Base-by-base conservation (phyloP, 83 land plant genomes). In the Thuja plicata region DNA sequence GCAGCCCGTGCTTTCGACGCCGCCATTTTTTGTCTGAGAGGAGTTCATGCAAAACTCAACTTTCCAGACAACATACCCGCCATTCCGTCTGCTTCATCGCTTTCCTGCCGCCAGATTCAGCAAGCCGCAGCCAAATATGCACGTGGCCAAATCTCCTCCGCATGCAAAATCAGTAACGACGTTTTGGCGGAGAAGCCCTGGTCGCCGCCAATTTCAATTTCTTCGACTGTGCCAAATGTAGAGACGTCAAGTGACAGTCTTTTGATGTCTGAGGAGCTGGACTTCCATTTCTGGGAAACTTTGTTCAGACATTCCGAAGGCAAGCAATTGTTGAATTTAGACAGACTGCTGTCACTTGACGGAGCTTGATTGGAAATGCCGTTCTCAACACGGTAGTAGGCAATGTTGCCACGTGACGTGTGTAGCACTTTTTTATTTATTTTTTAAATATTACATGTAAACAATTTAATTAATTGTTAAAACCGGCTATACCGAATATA, bases 81-180 rank as follows among this genome's bases (percentile, higher is more conserved):
- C 8, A 77, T 77, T 77, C 80, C 80, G 80, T 77, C 41, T 35
- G 41, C 80, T 5, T 35, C 80, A 13, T 77, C 80, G 1, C 80
- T 77, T 54, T 54, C 57, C 12, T 19, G 57, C 0, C 19, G 15
- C 4, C 57, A 54, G 57, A 54, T 54, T 54, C 19, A 34, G 40
- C 21, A 17, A 17, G 5, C 21, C 86, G 27, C 71, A 92, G 83
- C 93, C 92, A 48, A 92, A 90, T 43, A 88, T 82, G 12, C 92
- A 38, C 16, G 94, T 93, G 1, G 89, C 92, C 34, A 5, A 41
- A 40, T 90, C 88, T 41, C 41, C 40, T 15, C 41, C 38, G 91
- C 94, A 19, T 3, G 6, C 80, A 2, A 34, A 3, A 77, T 35
- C 2, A 34, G 2, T 12, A 77, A 77, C 17, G 30, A 77, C 37